A percentile compares a stretch with the other conserved stretches of the same genome.
Evolutionary conservation across 495 filamentous ascomycete genomes (phyloP).

Genomic region (Talaromyces thailandensis): DNA sequence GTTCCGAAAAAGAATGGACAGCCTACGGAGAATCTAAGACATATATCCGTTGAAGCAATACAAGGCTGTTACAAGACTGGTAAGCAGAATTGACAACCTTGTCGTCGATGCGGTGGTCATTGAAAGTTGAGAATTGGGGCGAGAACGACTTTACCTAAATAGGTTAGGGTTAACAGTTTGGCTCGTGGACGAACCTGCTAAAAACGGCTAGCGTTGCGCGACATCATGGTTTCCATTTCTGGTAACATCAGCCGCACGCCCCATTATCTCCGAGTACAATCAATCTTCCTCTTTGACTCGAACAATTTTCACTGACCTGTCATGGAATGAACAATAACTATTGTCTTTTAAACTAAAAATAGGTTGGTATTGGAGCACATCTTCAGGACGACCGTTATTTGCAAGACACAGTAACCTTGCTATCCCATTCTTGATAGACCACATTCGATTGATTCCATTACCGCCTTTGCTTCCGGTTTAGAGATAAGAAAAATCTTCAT

Average conservation of each 20-base stretch:
- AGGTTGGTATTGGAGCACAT: too few relatives aligned
- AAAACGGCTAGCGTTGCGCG: neutral
- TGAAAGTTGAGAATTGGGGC: neutral
- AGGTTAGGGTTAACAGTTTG: neutral
- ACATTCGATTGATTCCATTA: neutral
- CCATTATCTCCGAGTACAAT: neutral
- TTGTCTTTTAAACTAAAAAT: too few relatives aligned
- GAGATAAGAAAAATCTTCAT: neutral
- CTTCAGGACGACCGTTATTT: neutral
- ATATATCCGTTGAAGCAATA: neutral
- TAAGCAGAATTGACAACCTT: neutral
- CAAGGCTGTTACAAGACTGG: neutral
- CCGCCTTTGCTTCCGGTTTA: neutral
- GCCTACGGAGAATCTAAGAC: neutral
- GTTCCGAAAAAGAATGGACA: neutral
- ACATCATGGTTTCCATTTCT: neutral
- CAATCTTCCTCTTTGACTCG: too few relatives aligned
- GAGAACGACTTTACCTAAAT: neutral
- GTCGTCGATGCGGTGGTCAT: neutral
- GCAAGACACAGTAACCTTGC: neutral
- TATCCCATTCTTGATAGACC: neutral
- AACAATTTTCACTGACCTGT: too few relatives aligned
- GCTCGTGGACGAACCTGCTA: neutral
- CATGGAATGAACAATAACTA: too few relatives aligned
- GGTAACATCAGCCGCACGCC: neutral